These are phyloP conservation scores for Fusarium avenaceum DNA, from an alignment of 2,329 filamentous ascomycete species.

Conservation along the genomic window DNA sequence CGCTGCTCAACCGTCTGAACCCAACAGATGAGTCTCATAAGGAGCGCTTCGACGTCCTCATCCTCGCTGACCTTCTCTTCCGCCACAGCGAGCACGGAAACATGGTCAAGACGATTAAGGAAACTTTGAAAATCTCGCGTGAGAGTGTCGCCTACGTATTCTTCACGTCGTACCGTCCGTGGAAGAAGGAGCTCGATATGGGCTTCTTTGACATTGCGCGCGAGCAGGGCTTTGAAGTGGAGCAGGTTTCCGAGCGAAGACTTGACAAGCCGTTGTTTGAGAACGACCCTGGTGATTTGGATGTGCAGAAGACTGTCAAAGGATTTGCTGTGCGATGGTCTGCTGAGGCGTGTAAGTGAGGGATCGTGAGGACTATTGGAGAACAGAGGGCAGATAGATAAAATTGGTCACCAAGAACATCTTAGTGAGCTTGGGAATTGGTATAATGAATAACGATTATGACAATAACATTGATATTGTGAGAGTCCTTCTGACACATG, in stretches of 20 bases:
- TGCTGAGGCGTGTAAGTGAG: constrained; percentile 48
- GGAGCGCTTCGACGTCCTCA: constrained; percentile 79
- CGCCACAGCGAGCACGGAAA: constrained; percentile 89
- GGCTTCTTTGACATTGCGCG: constrained; percentile 85
- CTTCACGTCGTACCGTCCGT: constrained; percentile 94
- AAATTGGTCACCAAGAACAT: not conserved
- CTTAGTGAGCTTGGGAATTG: not conserved
- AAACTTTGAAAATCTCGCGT: constrained; percentile 70
- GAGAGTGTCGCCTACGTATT: constrained; percentile 83
- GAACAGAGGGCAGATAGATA: constrained; percentile 16
- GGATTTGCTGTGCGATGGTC: constrained; percentile 81
- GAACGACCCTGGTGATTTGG: constrained; percentile 86
- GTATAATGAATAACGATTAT: constrained; percentile 41
- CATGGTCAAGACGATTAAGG: constrained; percentile 77
- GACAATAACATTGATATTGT: constrained; percentile 15
- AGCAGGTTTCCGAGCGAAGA: constrained; percentile 83
- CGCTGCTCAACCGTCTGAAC: constrained; percentile 71
- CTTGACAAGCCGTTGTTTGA: constrained; percentile 92
- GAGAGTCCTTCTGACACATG: constrained; percentile 3
- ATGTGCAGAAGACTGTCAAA: constrained; percentile 84
- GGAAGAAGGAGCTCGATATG: constrained; percentile 83
- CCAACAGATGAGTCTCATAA: constrained; percentile 36
- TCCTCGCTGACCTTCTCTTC: constrained; percentile 91
- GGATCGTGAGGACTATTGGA: not conserved
- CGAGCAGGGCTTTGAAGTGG: constrained; percentile 78